phyloP scores from a whole-genome alignment of 2,329 filamentous ascomycete species.

The Fusarium sarcochroum region DNA sequence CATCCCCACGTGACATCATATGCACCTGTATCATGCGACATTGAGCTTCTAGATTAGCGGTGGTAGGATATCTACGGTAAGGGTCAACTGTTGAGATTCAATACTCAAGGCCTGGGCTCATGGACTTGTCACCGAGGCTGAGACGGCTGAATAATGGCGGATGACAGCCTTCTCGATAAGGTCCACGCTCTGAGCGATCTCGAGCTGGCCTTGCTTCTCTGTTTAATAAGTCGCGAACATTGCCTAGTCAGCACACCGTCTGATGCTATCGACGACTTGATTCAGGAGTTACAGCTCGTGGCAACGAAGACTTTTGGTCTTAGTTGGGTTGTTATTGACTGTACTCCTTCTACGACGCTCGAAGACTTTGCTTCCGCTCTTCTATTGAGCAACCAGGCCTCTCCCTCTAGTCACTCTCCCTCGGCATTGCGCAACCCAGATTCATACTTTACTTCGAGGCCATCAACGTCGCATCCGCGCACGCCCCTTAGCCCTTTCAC shows the following conservation, averaged over 20 bases:
- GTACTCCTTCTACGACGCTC: constrained; percentile 78
- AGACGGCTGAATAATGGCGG: constrained; percentile 66
- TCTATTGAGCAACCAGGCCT: constrained; percentile 58
- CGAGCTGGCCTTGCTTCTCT: constrained; percentile 87
- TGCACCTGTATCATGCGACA: constrained; percentile 44
- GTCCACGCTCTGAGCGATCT: constrained; percentile 87
- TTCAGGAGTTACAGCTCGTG: constrained; percentile 81
- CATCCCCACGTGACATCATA: constrained; percentile 52
- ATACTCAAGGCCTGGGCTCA: constrained; percentile 44
- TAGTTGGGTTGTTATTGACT: constrained; percentile 78
- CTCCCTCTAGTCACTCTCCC: constrained; percentile 47
- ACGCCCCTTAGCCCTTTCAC: constrained; percentile 50
- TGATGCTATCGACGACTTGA: constrained; percentile 74
- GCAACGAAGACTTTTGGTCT: constrained; percentile 80
- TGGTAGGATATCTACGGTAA: constrained; percentile 18
- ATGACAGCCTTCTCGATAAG: constrained; percentile 73
- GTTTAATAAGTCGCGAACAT: constrained; percentile 85
- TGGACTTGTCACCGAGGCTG: constrained; percentile 44
- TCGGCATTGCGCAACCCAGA: constrained; percentile 47
- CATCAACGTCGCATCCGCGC: constrained; percentile 42
- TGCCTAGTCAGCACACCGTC: constrained; percentile 85
- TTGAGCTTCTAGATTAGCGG: constrained; percentile 24
- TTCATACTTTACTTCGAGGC: constrained; percentile 51
- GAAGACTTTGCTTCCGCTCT: constrained; percentile 85
- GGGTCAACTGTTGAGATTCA: constrained; percentile 18